Evolutionary conservation across 75 land plant genomes (phyloP).

Genomic region (Pinus tabuliformis): DNA sequence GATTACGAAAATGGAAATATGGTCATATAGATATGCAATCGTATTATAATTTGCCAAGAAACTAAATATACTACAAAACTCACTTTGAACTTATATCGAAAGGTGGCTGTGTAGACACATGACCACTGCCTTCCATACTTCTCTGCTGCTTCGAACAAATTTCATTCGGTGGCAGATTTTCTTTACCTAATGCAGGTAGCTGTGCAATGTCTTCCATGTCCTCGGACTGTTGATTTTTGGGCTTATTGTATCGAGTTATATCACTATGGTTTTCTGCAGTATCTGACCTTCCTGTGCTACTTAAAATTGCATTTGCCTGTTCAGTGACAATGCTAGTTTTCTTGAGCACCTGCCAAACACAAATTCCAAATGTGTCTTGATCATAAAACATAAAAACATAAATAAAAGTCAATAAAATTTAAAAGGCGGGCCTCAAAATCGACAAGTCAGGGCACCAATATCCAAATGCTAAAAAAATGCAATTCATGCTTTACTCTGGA

Average conservation of each 20-base stretch:
- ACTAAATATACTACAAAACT: background rate
- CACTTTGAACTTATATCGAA: background rate
- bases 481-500: background rate
- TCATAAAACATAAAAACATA: background rate
- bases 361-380: background rate
- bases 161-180: background rate
- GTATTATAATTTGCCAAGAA: too few species aligned
- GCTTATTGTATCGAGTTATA: background rate
- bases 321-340: background rate
- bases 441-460: background rate
- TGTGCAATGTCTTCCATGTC: background rate
- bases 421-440: background rate
- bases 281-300: background rate
- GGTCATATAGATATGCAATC: background rate
- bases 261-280: background rate
- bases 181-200: background rate
- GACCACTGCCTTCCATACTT: slow-evolving; percentile 8
- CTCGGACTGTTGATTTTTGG: background rate
- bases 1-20: background rate
- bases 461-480: background rate
- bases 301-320: slow-evolving; percentile 2
- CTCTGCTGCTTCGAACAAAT: background rate
- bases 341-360: slow-evolving; percentile 6
- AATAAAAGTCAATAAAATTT: background rate
- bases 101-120: background rate